Conservation (phyloP, 768 basidiomycete genomes). For the Naganishia randhawae region DNA sequence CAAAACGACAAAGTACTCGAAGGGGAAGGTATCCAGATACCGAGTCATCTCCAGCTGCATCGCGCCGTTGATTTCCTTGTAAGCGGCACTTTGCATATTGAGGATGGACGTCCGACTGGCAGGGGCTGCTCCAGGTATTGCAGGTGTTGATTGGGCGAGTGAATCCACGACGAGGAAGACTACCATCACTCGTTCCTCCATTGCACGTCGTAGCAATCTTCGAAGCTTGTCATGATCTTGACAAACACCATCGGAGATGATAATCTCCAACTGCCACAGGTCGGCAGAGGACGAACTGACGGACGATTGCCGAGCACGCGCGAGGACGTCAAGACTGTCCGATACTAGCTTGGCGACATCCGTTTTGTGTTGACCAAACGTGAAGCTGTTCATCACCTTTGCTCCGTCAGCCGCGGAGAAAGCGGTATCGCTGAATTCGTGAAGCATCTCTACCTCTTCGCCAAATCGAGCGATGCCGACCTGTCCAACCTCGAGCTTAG, state of each 20-base stretch:
- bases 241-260: conserved; percentile 98
- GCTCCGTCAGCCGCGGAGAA: conserved; percentile 75
- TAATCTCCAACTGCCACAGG: conserved; percentile 95
- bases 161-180: conserved; percentile 96
- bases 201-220: conserved; percentile 72
- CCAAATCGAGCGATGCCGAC: conserved; percentile 88
- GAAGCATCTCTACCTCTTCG: conserved; percentile 77
- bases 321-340: conserved; percentile 67
- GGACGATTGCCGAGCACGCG: conserved; percentile 69
- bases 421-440: conserved; percentile 59
- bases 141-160: conserved; percentile 51
- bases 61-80: conserved; percentile 61
- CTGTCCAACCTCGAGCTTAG: conserved; percentile 90
- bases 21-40: conserved; percentile 94
- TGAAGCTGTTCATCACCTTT: conserved; percentile 76
- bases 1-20: conserved; percentile 92
- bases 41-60: conserved; percentile 84
- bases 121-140: conserved; percentile 24
- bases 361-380: conserved; percentile 82
- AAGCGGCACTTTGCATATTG: conserved; percentile 85
- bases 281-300: conserved; percentile 64
- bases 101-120: conserved; percentile 68
- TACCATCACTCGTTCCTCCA: conserved; percentile 86
- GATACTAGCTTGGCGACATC: conserved; percentile 80
- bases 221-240: conserved; percentile 87